phyloP scores from a whole-genome alignment of 2,329 filamentous ascomycete genomes.

The Cladophialophora bantiana region DNA sequence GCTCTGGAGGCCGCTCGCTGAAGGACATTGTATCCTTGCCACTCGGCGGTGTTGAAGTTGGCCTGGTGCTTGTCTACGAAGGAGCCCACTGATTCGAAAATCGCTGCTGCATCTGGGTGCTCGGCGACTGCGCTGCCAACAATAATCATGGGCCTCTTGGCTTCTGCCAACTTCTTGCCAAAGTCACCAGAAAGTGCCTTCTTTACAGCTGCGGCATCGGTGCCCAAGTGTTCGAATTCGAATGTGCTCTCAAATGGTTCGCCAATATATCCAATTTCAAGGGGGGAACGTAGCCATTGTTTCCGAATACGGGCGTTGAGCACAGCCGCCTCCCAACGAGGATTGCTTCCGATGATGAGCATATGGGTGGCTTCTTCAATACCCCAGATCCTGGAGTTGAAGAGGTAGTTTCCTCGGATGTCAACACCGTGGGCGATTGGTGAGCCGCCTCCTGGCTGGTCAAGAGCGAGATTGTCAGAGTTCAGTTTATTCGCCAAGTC shows the following conservation, averaged over 20 bases:
- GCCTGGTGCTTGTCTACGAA: constrained; percentile 93
- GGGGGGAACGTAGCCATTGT: constrained; percentile 94
- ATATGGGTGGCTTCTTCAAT: constrained; percentile 94
- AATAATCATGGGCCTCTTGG: constrained; percentile 95
- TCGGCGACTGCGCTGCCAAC: constrained; percentile 92
- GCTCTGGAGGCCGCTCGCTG: constrained; percentile 91
- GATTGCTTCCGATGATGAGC: constrained; percentile 92
- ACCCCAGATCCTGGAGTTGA: constrained; percentile 94
- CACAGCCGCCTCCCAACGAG: constrained; percentile 91
- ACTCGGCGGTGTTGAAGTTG: constrained; percentile 87
- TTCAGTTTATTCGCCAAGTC: constrained; percentile 95
- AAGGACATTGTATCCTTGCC: constrained; percentile 97
- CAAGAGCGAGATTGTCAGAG: constrained; percentile 92
- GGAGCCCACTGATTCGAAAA: constrained; percentile 86
- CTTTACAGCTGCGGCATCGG: constrained; percentile 80
- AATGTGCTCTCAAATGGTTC: constrained; percentile 94
- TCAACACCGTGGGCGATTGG: constrained; percentile 93
- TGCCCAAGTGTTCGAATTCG: constrained; percentile 89
- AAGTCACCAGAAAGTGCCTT: constrained; percentile 83
- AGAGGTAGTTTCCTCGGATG: constrained; percentile 90
- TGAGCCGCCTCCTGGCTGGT: constrained; percentile 81
- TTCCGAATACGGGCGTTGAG: constrained; percentile 97
- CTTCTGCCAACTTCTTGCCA: constrained; percentile 86
- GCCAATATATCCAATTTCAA: constrained; percentile 90
- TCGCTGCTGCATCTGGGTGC: constrained; percentile 87